Base-by-base conservation (phyloP, 441 rosid species). In the Jatropha podagrica region DNA sequence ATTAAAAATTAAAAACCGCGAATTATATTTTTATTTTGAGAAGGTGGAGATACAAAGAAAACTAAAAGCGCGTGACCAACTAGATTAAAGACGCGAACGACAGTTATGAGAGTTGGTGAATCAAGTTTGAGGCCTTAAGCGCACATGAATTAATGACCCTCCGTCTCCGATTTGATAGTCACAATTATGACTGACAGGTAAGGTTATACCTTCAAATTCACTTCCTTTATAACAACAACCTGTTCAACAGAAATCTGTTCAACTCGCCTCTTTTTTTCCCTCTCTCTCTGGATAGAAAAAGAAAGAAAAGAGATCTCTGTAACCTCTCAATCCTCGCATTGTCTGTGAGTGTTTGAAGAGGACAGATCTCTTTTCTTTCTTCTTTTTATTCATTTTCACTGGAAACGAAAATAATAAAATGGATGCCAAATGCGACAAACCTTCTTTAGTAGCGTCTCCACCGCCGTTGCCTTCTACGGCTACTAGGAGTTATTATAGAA, bases 401-500 rank as follows among this genome's bases (percentile, higher is more conserved):
- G 48, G 10, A 44, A 44, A 44, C 12, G 10, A 44, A 11, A 44
- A 44, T 80, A 41, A 56, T n/a, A 82, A 59, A 32, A 78, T 80
- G 82, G 85, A 87, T 20, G 75, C 48, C 54, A 65, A 48, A 2
- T 51, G 66, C 7, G 75, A 80, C 60, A 79, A 73, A 74, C 70
- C 81, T 69, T 73, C 77, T 4, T 18, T 71, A 17, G 71, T 74
- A 49, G 55, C 97, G 2, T 42, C 54, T 42, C 87, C 94, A 55
- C 88, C 93, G 1, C 88, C 93, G 5, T 74, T 85, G 59, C 92
- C 90, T 48, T 68, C 40, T 69, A 78, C 77, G 26, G 51, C 84
- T 44, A 64, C 73, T 38, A 81, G 78, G 14, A 54, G 78, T 77
- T 74, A 55, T 44, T n/a, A 64, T 46, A 63, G 48, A 52, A 78